A percentile compares a stretch with the other conserved stretches of the same genome.
Conservation (phyloP, 2,329 filamentous ascomycete species). For the Lecanoromycetidae sp. region DNA sequence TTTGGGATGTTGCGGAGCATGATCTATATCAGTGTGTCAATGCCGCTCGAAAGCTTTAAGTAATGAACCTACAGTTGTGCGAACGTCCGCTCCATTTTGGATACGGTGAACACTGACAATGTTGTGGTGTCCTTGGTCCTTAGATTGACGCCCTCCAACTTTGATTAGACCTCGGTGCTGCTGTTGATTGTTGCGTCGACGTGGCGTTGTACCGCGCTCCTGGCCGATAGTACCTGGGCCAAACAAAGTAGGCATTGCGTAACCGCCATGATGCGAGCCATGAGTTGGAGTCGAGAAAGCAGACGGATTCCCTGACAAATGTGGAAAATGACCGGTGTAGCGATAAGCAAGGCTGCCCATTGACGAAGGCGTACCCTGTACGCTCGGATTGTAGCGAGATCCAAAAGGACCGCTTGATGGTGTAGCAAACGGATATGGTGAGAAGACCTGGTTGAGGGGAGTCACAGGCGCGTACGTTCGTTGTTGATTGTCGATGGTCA, state of each 20-base stretch:
- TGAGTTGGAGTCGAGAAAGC: neutral
- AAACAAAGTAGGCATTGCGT: constrained; percentile 9
- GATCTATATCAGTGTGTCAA: constrained; percentile 42
- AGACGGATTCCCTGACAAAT: neutral
- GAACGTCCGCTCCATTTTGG: constrained; percentile 53
- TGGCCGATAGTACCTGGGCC: constrained; percentile 20
- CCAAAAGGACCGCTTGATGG: neutral
- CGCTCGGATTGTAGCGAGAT: constrained; percentile 7
- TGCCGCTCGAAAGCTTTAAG: neutral
- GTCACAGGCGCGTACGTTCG: constrained; percentile 1
- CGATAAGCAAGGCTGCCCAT: neutral
- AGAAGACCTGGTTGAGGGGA: neutral
- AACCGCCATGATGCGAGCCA: too few species aligned
- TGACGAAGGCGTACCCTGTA: constrained; percentile 10
- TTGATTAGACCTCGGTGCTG: constrained; percentile 41
- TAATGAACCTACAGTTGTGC: constrained; percentile 52
- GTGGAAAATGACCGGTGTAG: neutral
- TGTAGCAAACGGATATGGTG: neutral
- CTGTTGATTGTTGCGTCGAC: constrained; percentile 22
- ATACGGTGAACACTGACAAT: constrained; percentile 35
- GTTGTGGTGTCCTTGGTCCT: constrained; percentile 38
- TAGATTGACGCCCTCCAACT: constrained; percentile 30
- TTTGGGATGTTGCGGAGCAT: constrained; percentile 96
- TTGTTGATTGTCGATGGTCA: constrained; percentile 4
- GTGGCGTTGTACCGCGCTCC: constrained; percentile 16